Evolutionary conservation across 768 basidiomycete genomes (phyloP).

Genomic region (Suillus occidentalis): DNA sequence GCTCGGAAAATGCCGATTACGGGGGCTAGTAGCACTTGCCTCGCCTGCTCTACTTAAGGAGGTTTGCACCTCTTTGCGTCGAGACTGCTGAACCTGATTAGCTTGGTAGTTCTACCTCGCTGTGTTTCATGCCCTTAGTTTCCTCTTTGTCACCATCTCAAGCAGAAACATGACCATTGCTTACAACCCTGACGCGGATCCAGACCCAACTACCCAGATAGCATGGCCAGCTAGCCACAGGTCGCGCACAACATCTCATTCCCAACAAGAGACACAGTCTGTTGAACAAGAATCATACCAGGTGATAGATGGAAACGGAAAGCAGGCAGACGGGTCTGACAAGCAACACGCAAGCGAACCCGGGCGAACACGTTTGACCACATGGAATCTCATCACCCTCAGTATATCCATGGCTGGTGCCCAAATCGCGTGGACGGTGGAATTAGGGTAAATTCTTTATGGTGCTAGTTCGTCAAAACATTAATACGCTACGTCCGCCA

Average conservation of each 20-base stretch:
- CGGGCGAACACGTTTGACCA: constrained; percentile 32
- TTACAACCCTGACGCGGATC: constrained; percentile 50
- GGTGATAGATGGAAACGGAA: constrained; percentile 33
- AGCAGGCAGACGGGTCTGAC: constrained; percentile 11
- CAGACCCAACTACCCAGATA: constrained; percentile 79
- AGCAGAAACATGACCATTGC: constrained; percentile 57
- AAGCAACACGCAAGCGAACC: constrained; percentile 20
- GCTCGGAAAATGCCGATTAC: constrained; percentile 28
- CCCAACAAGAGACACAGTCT: constrained; percentile 24
- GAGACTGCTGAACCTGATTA: neutral
- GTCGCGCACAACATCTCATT: constrained; percentile 27
- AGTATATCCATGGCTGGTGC: constrained; percentile 94
- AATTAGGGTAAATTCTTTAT: constrained; percentile 68
- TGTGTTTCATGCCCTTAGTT: constrained; percentile 9
- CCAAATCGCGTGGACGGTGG: constrained; percentile 94
- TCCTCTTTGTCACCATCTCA: constrained; percentile 3
- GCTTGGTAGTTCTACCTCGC: constrained; percentile 1
- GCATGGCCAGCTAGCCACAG: constrained; percentile 60
- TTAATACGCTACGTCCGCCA: constrained; percentile 28
- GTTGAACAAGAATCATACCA: constrained; percentile 28
- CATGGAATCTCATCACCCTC: constrained; percentile 78
- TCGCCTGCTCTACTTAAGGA: constrained; percentile 16
- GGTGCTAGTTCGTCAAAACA: neutral
- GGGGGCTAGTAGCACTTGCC: constrained; percentile 1
- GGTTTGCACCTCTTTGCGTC: neutral